A percentile compares a stretch with the other conserved stretches of the same genome.
These are phyloP conservation scores for Mediolabrus comicus DNA, from an alignment of 108 stramenopile species.

Conservation along the genomic window DNA sequence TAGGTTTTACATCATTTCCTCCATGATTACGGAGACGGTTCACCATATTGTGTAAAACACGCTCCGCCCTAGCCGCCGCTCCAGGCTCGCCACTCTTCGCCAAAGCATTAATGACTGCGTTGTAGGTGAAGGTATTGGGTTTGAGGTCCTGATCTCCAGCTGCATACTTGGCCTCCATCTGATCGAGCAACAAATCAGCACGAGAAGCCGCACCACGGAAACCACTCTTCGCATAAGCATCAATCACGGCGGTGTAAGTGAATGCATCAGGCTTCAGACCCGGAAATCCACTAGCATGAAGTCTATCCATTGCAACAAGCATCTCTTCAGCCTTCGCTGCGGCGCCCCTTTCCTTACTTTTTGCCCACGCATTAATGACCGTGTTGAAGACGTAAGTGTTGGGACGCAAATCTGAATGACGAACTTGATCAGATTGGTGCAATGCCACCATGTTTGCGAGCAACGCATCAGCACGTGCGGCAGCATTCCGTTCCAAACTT, in stretches of 20 bases:
- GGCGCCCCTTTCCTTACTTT: slow-evolving; percentile 61
- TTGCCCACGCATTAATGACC: slow-evolving; percentile 72
- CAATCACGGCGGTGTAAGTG: slow-evolving; percentile 82
- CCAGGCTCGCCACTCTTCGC: slow-evolving; percentile 67
- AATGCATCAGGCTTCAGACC: slow-evolving; percentile 86
- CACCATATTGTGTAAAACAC: slow-evolving; percentile 59
- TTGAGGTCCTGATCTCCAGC: slow-evolving; percentile 78
- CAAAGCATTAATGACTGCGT: slow-evolving; percentile 78
- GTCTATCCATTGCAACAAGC: slow-evolving; percentile 77
- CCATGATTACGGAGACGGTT: slow-evolving; percentile 63
- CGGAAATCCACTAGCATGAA: slow-evolving; percentile 71
- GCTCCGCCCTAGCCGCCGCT: slow-evolving; percentile 52
- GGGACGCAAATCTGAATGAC: slow-evolving; percentile 69
- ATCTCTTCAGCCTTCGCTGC: slow-evolving; percentile 87
- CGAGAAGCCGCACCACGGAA: slow-evolving; percentile 78
- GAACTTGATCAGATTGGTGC: slow-evolving; percentile 72
- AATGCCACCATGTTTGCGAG: slow-evolving; percentile 79
- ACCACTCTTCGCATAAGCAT: slow-evolving; percentile 85
- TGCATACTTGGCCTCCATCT: slow-evolving; percentile 84
- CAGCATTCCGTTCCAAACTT: slow-evolving; percentile 72
- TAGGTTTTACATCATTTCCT: slow-evolving; percentile 76
- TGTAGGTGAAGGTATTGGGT: slow-evolving; percentile 85
- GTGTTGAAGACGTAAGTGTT: slow-evolving; percentile 85
- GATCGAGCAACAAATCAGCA: slow-evolving; percentile 80
- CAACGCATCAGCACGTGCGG: slow-evolving; percentile 73